Evolutionary conservation across 202 grass and related monocot species (phyloP), one percentile per base, ranked within the genome.

Genomic region (Zoysia matrella): DNA sequence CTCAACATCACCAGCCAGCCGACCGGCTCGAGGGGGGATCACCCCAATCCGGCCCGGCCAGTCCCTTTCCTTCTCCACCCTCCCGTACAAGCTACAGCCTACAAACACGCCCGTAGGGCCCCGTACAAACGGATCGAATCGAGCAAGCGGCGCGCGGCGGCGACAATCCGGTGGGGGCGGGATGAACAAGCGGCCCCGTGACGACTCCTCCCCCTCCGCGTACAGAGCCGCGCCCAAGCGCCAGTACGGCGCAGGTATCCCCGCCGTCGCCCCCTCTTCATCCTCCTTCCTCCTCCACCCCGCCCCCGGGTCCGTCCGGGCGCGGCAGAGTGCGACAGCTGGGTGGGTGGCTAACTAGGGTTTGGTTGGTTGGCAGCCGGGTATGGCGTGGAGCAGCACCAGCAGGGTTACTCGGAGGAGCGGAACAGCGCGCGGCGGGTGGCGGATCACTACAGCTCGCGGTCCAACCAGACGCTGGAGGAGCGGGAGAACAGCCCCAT

Each of bases 391-490:
- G 22, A 30, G 22, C 54, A 57, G 53, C 67, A 4, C 15, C 42
- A 73, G 48, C 44, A 81, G 48, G 84, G 69, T 4, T 72, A 60
- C 64, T 81, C 60, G 55, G 92, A 95, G 40, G 95, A 98, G 52
- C 85, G 72, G 51, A 85, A 12, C 51, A 89, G 79, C 67, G 85
- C 88, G 47, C 78, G 61, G 69, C 88, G 69, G 7, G 95, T 98
- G 73, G 95, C 92, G 53, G 95, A 98, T 45, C 95, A 98, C 80
- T 98, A 98, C 84, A 98, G 95, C 75, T 87, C 95, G 43, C 86
- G 95, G 52, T 95, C 92, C 67, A 98, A 98, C 78, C 95, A 98
- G 89, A 95, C 95, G 69, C 92, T 98, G 40, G 89, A 98, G 89
- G 89, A 98, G 80, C 88, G 95, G 13, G 95, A 93, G 86, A 94